Conservation (phyloP, 169 alveolate genomes). For the Plasmodium billcollinsi region DNA sequence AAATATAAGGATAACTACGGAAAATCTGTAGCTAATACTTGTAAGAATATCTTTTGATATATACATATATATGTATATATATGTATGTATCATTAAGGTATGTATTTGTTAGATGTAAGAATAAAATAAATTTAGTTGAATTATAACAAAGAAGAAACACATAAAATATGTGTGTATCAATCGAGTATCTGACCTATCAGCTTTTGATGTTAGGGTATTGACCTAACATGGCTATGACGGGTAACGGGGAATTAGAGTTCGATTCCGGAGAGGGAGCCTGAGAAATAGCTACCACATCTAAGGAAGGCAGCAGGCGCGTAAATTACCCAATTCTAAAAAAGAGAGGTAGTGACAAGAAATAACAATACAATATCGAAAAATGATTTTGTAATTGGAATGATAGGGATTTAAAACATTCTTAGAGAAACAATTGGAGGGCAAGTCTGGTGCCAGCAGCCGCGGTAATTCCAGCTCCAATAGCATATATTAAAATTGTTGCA, state of each 20-base stretch:
- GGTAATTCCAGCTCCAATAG: conserved; percentile 95
- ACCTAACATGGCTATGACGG: conserved; percentile 95
- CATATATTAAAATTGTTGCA: conserved; percentile 93
- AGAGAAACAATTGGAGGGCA: conserved; percentile 92
- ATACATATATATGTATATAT: no score
- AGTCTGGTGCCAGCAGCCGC: conserved; percentile 97
- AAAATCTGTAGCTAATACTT: conserved; percentile 78
- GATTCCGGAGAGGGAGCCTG: conserved; percentile 98
- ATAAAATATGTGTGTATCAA: conserved; percentile 65
- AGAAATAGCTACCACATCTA: conserved; percentile 97
- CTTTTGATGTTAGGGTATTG: conserved; percentile 93
- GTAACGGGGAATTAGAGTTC: conserved; percentile 97
- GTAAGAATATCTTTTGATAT: not conserved
- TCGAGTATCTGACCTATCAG: conserved; percentile 80
- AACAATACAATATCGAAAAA: conserved; percentile 87
- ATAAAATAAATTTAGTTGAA: conserved; percentile 17
- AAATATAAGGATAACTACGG: conserved; percentile 76
- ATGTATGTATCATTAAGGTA: not conserved
- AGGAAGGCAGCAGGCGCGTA: conserved; percentile 98
- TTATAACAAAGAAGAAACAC: conserved; percentile 74
- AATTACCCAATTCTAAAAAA: conserved; percentile 95
- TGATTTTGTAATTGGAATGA: conserved; percentile 92
- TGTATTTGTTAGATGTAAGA: conserved; percentile 37
- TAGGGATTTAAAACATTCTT: conserved; percentile 88
- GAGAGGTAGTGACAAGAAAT: conserved; percentile 96